Base-by-base conservation (phyloP, 2,329 filamentous ascomycete genomes). In the Aspergillus sp. region DNA sequence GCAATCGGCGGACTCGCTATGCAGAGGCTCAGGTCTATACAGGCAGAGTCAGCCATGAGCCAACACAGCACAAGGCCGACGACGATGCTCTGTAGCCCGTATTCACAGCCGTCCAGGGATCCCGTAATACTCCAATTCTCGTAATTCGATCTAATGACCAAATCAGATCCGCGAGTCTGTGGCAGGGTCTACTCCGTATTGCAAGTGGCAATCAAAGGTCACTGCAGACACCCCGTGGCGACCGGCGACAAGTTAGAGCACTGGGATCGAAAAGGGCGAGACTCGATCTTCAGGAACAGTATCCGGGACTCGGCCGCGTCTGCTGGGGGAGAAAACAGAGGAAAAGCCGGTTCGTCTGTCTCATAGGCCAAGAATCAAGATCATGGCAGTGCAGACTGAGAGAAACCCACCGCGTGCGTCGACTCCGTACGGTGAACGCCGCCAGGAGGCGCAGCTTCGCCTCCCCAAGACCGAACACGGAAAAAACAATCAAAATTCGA, bases 371-470 rank as follows among this genome's bases (percentile, higher is more conserved):
- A 45, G 48, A 58, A 32, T 39, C 18, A 41, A 45, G 48, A 58
- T 45, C 26, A 58, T 45, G 58, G 59, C 59, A 59, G 59, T 61
- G 59, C 59, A 55, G 36, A 20, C 17, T 47, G 42, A 9, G 22
- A 13, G n/a, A 36, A 47, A 48, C 41, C 45, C 58, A 34, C 24
- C 47, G 13, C 43, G 43, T 22, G 51, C 51, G 53, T 49, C 38
- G 36, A 17, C 42, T 44, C 15, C 42, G 22, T 44, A n/a, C 26
- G 26, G 26, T 30, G 26, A 11, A 30, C 26, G 26, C 15, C 34
- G 34, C n/a, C 8, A 36, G 34, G 34, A 36, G 43, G 43, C 43
- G 43, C 20, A 26, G 43, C 43, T 30, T 20, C 43, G 43, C 43
- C 43, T 45, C 43, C 42, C 43, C 24, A 24, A 24, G 24, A 22